phyloP scores from a whole-genome alignment of 1,139 yeast genomes.

The Kurtzmaniella natalensis region DNA sequence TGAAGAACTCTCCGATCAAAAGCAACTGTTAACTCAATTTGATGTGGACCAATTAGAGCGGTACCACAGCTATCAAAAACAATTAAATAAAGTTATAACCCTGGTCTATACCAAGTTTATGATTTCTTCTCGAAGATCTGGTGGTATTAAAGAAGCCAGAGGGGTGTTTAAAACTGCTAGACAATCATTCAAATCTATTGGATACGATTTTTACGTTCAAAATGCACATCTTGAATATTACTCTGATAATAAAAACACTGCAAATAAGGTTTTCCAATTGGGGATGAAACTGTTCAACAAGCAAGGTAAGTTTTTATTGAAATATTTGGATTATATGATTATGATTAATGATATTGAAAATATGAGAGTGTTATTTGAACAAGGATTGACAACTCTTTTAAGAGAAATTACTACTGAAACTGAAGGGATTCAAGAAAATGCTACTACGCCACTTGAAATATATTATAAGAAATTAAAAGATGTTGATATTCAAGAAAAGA shows the following conservation, averaged over 20 bases:
- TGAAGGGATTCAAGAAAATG: conserved; percentile 17
- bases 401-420: conserved; percentile 29
- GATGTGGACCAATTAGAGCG: conserved; percentile 24
- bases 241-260: conserved; percentile 60
- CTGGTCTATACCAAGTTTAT: conserved; percentile 52
- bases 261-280: conserved; percentile 73
- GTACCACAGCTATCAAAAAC: conserved; percentile 16
- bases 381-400: conserved; percentile 34
- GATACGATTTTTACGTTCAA: conserved; percentile 75
- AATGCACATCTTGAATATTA: conserved; percentile 81
- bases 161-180: conserved; percentile 57
- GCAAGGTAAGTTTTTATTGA: conserved; percentile 60
- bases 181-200: conserved; percentile 46
- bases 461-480: conserved; percentile 16
- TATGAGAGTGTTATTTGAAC: conserved; percentile 78
- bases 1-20: conserved; percentile 7
- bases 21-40: conserved; percentile 18
- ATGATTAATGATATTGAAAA: conserved; percentile 72
- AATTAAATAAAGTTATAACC: conserved; percentile 38
- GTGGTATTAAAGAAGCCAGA: conserved; percentile 71
- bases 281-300: conserved; percentile 62
- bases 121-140: conserved; percentile 58
- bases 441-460: conserved; percentile 19
- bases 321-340: conserved; percentile 71
- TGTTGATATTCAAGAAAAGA: conserved; percentile 20